These are phyloP conservation scores for Yarrowia deformans DNA, from an alignment of 805 yeast genomes.

Conservation along the genomic window DNA sequence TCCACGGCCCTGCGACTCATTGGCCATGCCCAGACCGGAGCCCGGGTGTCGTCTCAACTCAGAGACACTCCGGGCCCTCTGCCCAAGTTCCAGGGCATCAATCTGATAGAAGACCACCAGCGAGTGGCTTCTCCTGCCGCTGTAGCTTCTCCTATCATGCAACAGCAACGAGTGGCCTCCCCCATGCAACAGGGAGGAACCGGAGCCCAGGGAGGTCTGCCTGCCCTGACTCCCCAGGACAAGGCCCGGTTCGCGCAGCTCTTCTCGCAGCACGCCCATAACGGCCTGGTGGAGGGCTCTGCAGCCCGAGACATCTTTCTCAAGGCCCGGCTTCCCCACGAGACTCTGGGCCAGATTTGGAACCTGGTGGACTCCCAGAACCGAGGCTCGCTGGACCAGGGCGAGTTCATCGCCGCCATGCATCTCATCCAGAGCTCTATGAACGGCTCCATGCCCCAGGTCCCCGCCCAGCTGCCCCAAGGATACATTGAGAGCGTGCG, in stretches of 20 bases:
- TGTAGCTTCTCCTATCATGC: conserved; percentile 40
- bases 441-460: conserved; percentile 65
- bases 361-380: conserved; percentile 78
- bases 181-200: conserved; percentile 31
- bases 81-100: conserved; percentile 61
- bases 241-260: conserved; percentile 53
- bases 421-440: conserved; percentile 85
- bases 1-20: conserved; percentile 86
- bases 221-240: conserved; percentile 51
- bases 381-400: conserved; percentile 72
- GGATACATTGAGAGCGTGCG: conserved; percentile 28
- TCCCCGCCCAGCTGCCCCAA: conserved; percentile 60
- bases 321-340: conserved; percentile 85
- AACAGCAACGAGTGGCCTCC: conserved; percentile 49
- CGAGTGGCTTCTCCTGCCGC: conserved; percentile 44
- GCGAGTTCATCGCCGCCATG: conserved; percentile 92
- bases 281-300: conserved; percentile 71
- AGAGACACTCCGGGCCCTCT: conserved; percentile 65
- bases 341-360: conserved; percentile 87
- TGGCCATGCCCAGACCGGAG: conserved; percentile 84
- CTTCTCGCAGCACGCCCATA: conserved; percentile 69
- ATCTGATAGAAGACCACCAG: conserved; percentile 32
- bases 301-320: conserved; percentile 84
- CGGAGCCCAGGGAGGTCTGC: conserved; percentile 44
- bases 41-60: conserved; percentile 60